phyloP scores from a whole-genome alignment of 2,329 filamentous ascomycete genomes.

The Lomentospora prolificans region DNA sequence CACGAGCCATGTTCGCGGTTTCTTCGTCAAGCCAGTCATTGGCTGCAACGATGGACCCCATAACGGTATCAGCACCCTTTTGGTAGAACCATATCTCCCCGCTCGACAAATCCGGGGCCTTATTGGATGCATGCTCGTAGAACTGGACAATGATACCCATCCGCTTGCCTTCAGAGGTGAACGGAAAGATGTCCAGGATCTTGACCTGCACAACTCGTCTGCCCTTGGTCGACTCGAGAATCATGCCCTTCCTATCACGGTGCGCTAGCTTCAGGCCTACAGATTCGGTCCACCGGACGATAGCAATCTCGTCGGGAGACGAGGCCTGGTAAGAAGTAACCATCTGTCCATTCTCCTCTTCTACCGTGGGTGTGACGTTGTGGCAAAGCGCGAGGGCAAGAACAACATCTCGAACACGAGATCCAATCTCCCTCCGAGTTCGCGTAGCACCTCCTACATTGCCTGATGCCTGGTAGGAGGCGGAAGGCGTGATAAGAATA shows the following conservation, averaged over 20 bases:
- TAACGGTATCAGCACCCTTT: constrained; percentile 96
- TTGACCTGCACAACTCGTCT: constrained; percentile 71
- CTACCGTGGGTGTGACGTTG: constrained; percentile 79
- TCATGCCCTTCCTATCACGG: constrained; percentile 79
- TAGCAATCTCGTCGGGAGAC: constrained; percentile 95
- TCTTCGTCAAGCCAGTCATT: constrained; percentile 99
- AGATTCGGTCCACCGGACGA: constrained; percentile 88
- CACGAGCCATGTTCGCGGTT: constrained; percentile 98
- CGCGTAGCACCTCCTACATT: constrained; percentile 57
- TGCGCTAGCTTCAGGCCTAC: constrained; percentile 78
- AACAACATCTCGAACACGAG: constrained; percentile 85
- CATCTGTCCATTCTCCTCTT: constrained; percentile 68
- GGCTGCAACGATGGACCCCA: constrained; percentile 87
- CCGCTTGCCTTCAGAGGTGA: constrained; percentile 93
- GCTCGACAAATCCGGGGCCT: constrained; percentile 36
- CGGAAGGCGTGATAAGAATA: constrained; percentile 65
- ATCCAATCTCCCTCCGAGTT: constrained; percentile 85
- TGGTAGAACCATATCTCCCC: constrained; percentile 98
- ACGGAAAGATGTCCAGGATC: constrained; percentile 91
- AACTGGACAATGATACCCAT: constrained; percentile 98
- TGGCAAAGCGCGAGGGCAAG: constrained; percentile 88
- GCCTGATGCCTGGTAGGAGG: constrained; percentile 51
- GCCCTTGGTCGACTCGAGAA: constrained; percentile 66
- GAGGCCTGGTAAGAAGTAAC: constrained; percentile 90
- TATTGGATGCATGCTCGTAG: constrained; percentile 41